Base-by-base conservation (phyloP, 129 eudicot genomes). In the Silybum marianum region DNA sequence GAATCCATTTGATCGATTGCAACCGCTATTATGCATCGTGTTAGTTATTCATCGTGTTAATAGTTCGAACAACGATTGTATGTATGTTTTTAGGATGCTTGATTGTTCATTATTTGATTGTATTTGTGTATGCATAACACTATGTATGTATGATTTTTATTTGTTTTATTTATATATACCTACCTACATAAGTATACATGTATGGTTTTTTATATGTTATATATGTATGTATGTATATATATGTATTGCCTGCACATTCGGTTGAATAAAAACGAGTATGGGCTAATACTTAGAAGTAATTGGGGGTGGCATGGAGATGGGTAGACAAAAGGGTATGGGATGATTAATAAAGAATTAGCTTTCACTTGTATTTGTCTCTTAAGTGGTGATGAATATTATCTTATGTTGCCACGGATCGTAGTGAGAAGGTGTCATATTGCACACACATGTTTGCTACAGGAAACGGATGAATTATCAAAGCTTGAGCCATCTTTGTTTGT, bases 1-100 rank as follows among this genome's bases (percentile, higher is more conserved):
- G 10, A 58, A 58, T 58, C 66, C 66, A 58, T 19, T 58, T 58
- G 66, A 58, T 58, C 19, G 66, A 58, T n/a, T 58, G 66, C 66
- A 18, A 58, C 66, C 66, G 66, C 66, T 58, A 58, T 58, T 58
- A 40, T 72, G 14, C 13, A 36, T 63, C 54, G 24, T 36, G 26
- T 40, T 42, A 9, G 51, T 78, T 22, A 46, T 78, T 78, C 44
- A 78, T 42, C 46, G 42, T 68, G 74, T 66, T 65, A 18, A 67
- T 40, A 16, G 74, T 42, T 67, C 34, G 42, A 24, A 21, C 24
- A 67, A 11, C 69, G 44, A 44, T 4, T 13, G 10, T 68, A 26
- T 16, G 6, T 38, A 22, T 25, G 46, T 24, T 67, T 66, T 26
- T 62, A 40, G 44, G 81, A 68, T 67, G 11, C 7, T 77, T 58